These are phyloP conservation scores for Stachybotrys elegans DNA, from an alignment of 2,329 filamentous ascomycete species.

Conservation along the genomic window DNA sequence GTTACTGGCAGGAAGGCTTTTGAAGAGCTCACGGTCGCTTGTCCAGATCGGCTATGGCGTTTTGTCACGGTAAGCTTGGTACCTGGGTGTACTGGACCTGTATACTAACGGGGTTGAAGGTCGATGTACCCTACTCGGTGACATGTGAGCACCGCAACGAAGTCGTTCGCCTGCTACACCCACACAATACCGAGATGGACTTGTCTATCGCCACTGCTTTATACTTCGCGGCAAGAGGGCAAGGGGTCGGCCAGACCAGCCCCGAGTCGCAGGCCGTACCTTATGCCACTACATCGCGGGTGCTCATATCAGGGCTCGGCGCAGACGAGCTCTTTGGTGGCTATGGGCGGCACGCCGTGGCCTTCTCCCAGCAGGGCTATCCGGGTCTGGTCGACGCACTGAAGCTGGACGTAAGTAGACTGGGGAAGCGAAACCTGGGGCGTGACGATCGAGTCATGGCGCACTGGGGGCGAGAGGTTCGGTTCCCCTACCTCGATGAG, in stretches of 20 bases:
- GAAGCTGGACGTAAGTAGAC: slow-evolving; percentile 74
- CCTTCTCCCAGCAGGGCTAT: slow-evolving; percentile 67
- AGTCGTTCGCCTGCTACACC: slow-evolving; percentile 75
- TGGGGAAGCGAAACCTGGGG: slow-evolving; percentile 91
- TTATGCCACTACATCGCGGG: slow-evolving; percentile 69
- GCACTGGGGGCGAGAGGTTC: slow-evolving; percentile 81
- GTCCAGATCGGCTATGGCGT: slow-evolving; percentile 70
- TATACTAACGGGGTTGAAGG: slow-evolving; percentile 27
- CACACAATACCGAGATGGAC: slow-evolving; percentile 98
- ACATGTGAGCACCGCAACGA: slow-evolving; percentile 61
- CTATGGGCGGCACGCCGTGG: slow-evolving; percentile 77
- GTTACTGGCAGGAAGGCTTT: slow-evolving; percentile 78
- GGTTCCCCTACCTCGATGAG: slow-evolving; percentile 91
- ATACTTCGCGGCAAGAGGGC: slow-evolving; percentile 87
- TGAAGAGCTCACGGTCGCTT: slow-evolving; percentile 65
- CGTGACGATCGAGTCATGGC: slow-evolving; percentile 89
- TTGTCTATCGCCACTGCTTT: slow-evolving; percentile 87
- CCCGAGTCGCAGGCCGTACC: slow-evolving; percentile 17
- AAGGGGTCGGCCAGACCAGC: slow-evolving; percentile 41
- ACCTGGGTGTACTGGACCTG: too few species aligned
- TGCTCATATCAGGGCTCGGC: slow-evolving; percentile 86
- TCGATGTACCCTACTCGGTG: slow-evolving; percentile 79
- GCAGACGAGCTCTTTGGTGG: slow-evolving; percentile 96
- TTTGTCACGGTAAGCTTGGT: slow-evolving; percentile 67
- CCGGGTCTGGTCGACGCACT: slow-evolving; percentile 73